Evolutionary conservation across 129 eudicot genomes (phyloP), one percentile per base, ranked within the genome.

Genomic region (Flaveria ramosissima): DNA sequence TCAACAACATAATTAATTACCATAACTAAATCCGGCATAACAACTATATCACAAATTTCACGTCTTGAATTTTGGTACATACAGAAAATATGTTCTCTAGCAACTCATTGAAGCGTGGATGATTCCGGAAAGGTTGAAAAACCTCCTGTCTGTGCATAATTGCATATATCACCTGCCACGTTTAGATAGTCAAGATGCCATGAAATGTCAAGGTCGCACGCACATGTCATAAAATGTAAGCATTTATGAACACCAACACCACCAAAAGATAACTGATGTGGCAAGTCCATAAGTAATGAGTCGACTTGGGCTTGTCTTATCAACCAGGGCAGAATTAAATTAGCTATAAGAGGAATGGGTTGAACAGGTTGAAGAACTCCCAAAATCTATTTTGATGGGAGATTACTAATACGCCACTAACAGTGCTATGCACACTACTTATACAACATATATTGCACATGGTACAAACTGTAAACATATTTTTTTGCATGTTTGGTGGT

Each of bases 81-180:
- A 94, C 98, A 20, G 85, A 89, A 81, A 87, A 94, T 57, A 94
- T 87, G 89, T 94, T 94, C 80, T 94, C 98, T 74, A 94, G 81
- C 86, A 94, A 89, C 87, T 94, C 98, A 72, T 84, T 88, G 74
- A 94, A 94, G 55, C 98, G 92, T 59, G 98, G 98, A 86, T 94
- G 98, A 71, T 81, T 91, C 85, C 82, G 85, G 91, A 94, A 94
- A 60, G 98, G 97, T 83, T 87, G 93, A 76, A 94, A 91, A 68
- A 94, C 97, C 82, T 94, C 98, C 83, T 94, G 96, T 84, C 97
- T 85, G 81, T 94, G 98, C 97, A 94, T 87, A 71, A 94, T 87
- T 72, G 98, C 98, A 78, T 94, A 94, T 75, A 94, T 92, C 71
- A 94, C 98, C 98, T 94, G 89, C 70, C 71, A 71, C 43, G 17